phyloP scores from a whole-genome alignment of 2,329 filamentous ascomycete species.

The Microsporum audouinii region DNA sequence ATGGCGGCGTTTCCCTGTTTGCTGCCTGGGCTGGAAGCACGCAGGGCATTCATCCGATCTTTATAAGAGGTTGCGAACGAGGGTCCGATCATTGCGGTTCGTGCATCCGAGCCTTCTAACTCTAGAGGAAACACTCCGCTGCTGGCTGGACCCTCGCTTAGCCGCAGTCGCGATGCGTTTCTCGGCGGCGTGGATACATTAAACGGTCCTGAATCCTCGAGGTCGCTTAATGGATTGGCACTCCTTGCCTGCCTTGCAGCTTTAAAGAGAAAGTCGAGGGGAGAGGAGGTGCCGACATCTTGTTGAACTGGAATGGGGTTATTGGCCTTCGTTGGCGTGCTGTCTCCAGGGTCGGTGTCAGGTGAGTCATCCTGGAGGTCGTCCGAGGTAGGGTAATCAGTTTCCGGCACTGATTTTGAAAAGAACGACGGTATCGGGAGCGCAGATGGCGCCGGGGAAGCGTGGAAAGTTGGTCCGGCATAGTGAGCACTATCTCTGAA shows the following conservation, averaged over 20 bases:
- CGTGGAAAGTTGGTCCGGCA: constrained; percentile 88
- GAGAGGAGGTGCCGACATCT: constrained; percentile 47
- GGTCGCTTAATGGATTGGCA: constrained; percentile 41
- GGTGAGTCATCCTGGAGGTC: constrained; percentile 33
- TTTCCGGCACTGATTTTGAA: constrained; percentile 61
- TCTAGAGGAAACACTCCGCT: constrained; percentile 55
- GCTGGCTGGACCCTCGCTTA: constrained; percentile 38
- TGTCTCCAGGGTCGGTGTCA: constrained; percentile 27
- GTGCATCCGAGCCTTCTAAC: constrained; percentile 48
- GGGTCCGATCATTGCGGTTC: constrained; percentile 46
- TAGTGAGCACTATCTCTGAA: constrained; percentile 43
- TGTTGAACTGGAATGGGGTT: constrained; percentile 22
- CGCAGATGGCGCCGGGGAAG: constrained; percentile 80
- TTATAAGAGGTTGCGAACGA: constrained; percentile 53
- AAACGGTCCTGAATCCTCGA: constrained; percentile 16
- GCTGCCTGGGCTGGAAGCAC: constrained; percentile 21
- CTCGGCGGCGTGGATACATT: not conserved
- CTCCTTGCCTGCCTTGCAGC: constrained; percentile 60
- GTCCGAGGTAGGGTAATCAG: constrained; percentile 29
- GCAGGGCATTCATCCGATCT: constrained; percentile 36
- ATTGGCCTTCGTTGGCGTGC: constrained; percentile 37
- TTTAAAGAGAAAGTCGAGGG: constrained; percentile 81
- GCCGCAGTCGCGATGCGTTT: constrained; percentile 23
- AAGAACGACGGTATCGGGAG: constrained; percentile 85
- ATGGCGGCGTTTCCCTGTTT: constrained; percentile 7